Base-by-base conservation (phyloP, 2,329 filamentous ascomycete species). In the Scopulariopsis brevicaulis region DNA sequence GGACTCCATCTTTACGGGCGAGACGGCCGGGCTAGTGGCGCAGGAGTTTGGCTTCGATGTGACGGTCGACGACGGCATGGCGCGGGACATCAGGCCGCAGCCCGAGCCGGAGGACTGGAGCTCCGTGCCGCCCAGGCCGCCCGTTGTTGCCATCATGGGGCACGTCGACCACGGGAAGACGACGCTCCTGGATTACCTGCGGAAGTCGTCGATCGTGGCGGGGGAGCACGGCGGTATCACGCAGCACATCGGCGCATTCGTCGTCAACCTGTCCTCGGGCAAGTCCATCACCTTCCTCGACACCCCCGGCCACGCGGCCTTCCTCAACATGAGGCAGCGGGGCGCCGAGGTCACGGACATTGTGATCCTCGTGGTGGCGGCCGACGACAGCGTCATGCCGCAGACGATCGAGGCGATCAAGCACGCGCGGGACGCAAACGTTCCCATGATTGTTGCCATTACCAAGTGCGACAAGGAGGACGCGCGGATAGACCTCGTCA, bases 91-190 rank as follows among this genome's bases (percentile, higher is more conserved):
- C 46, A 81, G 80, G 61, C 80, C 88, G 25, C 82, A 85, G 12
- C 86, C 90, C 1, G 74, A 79, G 28, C 82, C 83, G 10, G 84
- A 85, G 65, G 89, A 93, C 69, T 80, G 76, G 54, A 83, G 87
- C 0, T 64, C 71, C 15, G 72, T 96, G 8, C 90, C 91, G 1
- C 71, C 76, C 37, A 83, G 95, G 18, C 93, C 94, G 8, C 95
- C 94, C 0, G 90, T 99, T 40, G 92, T 99, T 46, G 97, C 95
- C 0, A 99, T 99, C 67, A 99, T 99, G 95, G 94, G 94, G 2
- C 94, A 99, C 63, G 94, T 99, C 65, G 95, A 99, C 69, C 94
- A 99, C 70, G 94, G 94, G 57, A 99, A 99, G 75, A 99, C 94
- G 0, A 99, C 95, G 0, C 85, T 99, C 50, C 78, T 99, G 11